A percentile compares a stretch with the other conserved stretches of the same genome.
Conservation (phyloP, 1,284 basidiomycete genomes). For the Leccinum pachyderme region DNA sequence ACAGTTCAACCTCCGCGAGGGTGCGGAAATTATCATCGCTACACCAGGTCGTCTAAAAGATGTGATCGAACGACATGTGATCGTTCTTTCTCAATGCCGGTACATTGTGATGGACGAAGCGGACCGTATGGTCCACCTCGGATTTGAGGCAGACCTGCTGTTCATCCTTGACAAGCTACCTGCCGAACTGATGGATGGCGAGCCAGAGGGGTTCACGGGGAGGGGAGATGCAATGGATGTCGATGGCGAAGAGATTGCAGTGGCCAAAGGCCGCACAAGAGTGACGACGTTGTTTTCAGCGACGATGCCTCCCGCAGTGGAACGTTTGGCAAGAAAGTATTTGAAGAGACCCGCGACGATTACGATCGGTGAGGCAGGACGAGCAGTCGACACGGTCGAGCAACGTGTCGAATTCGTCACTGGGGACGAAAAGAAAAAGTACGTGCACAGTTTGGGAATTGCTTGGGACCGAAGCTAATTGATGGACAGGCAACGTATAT, state of each 20-base stretch:
- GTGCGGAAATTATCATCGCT: conserved; percentile 97
- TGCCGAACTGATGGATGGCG: conserved; percentile 81
- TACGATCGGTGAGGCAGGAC: conserved; percentile 96
- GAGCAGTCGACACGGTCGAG: conserved; percentile 97
- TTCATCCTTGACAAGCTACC: conserved; percentile 96
- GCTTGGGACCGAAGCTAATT: conserved; percentile 8
- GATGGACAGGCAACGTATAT: conserved; percentile 62
- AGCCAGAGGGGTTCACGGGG: conserved; percentile 48
- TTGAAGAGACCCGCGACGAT: conserved; percentile 91
- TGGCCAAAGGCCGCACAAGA: conserved; percentile 74
- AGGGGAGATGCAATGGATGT: conserved; percentile 51
- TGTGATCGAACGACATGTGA: conserved; percentile 92
- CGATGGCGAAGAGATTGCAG: conserved; percentile 44
- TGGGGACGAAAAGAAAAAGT: conserved; percentile 95
- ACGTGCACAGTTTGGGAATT: conserved; percentile 5
- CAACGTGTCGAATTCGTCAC: conserved; percentile 92
- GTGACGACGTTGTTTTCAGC: conserved; percentile 96
- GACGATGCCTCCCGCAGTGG: conserved; percentile 97
- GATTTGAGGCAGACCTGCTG: conserved; percentile 92
- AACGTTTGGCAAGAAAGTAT: conserved; percentile 92
- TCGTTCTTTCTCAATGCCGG: conserved; percentile 94
- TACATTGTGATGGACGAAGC: conserved; percentile 99
- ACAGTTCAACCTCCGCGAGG: conserved; percentile 92
- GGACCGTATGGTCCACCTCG: conserved; percentile 97
- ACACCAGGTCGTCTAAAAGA: conserved; percentile 98